Base-by-base conservation (phyloP, 305 asterid species). In the Fraxinus velutina region DNA sequence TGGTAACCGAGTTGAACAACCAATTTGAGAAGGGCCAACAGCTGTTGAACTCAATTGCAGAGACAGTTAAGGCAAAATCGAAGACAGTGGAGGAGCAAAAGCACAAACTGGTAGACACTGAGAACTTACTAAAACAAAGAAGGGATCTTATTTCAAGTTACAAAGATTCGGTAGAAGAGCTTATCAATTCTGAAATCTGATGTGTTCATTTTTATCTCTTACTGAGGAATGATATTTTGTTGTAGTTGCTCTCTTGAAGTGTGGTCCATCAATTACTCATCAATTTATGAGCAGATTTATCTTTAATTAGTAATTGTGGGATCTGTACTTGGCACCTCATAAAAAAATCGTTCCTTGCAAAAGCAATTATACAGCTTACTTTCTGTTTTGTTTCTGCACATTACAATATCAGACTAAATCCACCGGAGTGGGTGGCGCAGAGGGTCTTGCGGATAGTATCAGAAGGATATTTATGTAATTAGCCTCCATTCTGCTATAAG, bases 11-110 rank as follows among this genome's bases (percentile, higher is more conserved):
- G 84, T 82, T 93, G 92, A 93, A 91, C 86, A 82, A 89, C 78
- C 98, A 95, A 86, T 93, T 95, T 85, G 98, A 95, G 82, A 92
- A 92, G 89, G 93, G 97, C 86, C 99, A 93, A 85, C 97, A 93
- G 96, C 90, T 93, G 78, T 80, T 93, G 85, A 95, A 91, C 87
- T 88, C 98, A 50, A 93, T 92, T 34, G 90, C 95, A 3, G 93
- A 92, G 27, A 91, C 93, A 7, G 91, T 95, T 37, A 89, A 89
- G 86, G 88, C 94, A 13, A 93, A 90, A 86, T 93, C 97, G 9
- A 86, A 95, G 99, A 92, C 97, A 19, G 94, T 93, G 80, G 97
- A 89, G 87, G 97, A 89, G 76, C 99, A 93, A 83, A 95, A 91
- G 81, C 90, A 42, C 64, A 91, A 81, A 86, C 86, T 89, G 80